Percentiles rank a stretch among this genome's conserved stretches.
Conservation (phyloP, 75 land plant genomes). For the Ceratopteris richardii region DNA sequence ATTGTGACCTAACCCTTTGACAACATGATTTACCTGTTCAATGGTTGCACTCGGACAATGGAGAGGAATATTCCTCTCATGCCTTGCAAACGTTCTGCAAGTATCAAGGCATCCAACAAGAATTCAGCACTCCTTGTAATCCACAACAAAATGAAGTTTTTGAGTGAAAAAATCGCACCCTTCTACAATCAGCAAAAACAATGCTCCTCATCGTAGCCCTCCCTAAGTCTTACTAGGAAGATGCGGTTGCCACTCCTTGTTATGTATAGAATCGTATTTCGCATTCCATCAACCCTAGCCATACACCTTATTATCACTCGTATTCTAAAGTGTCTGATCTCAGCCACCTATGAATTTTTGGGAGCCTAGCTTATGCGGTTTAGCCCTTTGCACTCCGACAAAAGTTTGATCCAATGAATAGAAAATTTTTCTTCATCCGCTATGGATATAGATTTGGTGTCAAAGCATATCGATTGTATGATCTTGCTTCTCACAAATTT, state of each 20-base stretch:
- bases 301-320: neutral
- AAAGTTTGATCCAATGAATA: neutral
- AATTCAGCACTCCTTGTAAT: neutral
- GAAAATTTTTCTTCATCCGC: neutral
- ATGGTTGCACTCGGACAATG: too few relatives aligned
- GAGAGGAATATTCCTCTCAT: neutral
- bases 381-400: neutral
- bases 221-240: neutral
- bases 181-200: neutral
- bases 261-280: conserved; percentile 4
- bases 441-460: neutral
- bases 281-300: neutral
- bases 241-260: neutral
- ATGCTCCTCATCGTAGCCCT: neutral
- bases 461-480: neutral
- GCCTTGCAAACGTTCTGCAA: neutral
- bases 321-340: neutral
- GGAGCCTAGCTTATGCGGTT: neutral
- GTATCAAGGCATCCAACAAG: neutral
- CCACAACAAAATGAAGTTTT: conserved; percentile 1
- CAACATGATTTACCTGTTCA: too few relatives aligned
- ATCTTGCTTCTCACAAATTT: neutral
- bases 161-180: too few relatives aligned
- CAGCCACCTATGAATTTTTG: neutral
- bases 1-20: too few relatives aligned